These are phyloP conservation scores for Sergeia podlipaevii DNA, from an alignment of 208 protist genomes.

Conservation along the genomic window DNA sequence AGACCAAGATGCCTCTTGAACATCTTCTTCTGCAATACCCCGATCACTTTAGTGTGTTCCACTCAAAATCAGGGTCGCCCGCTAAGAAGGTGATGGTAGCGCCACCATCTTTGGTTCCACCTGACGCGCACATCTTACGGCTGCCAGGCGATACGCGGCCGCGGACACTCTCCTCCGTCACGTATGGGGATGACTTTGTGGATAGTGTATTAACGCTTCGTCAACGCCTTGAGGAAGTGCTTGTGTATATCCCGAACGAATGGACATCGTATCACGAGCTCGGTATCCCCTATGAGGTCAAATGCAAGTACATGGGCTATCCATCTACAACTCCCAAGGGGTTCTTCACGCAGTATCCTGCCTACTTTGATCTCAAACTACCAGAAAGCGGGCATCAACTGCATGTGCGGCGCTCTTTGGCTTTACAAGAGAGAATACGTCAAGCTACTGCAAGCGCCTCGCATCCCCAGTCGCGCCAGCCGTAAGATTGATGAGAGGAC, in stretches of 20 bases:
- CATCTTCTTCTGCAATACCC: constrained; percentile 53
- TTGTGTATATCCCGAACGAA: constrained; percentile 67
- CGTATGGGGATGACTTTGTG: not conserved
- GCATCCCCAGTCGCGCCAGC: too few species aligned
- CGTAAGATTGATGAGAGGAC: too few species aligned
- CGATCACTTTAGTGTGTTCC: constrained; percentile 26
- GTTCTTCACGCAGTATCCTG: constrained; percentile 52
- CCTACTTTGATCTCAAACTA: constrained; percentile 63
- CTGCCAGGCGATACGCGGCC: too few species aligned
- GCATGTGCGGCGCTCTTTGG: constrained; percentile 41
- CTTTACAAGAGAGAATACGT: constrained; percentile 40
- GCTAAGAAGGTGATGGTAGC: too few species aligned
- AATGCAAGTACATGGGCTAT: constrained; percentile 57
- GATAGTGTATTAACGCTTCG: constrained; percentile 1
- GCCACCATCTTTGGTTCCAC: too few species aligned
- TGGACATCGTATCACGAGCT: constrained; percentile 32
- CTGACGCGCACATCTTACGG: too few species aligned
- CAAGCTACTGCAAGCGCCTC: too few species aligned
- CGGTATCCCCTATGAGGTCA: constrained; percentile 42
- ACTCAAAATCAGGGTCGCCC: not conserved
- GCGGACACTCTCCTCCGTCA: too few species aligned
- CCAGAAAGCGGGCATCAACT: constrained; percentile 7
- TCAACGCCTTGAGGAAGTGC: constrained; percentile 35
- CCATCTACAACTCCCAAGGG: constrained; percentile 18
- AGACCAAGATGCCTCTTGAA: constrained; percentile 47